A percentile compares a stretch with the other conserved stretches of the same genome.
phyloP scores from a whole-genome alignment of 2,329 filamentous ascomycete genomes.

The Rhynchosporium secalis region DNA sequence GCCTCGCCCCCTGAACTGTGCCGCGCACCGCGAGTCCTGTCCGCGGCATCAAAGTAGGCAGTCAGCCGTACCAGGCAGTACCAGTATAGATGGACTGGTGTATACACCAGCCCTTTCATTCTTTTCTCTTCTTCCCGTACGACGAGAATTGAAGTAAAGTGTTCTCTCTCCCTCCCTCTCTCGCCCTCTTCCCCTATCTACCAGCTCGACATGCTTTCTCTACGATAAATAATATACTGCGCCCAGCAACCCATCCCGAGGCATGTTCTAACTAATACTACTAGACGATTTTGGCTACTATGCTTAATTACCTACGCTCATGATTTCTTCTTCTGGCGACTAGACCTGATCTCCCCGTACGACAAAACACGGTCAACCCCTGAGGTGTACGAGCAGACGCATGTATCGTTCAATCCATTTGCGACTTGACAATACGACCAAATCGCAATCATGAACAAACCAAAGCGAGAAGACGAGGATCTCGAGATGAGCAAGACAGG shows the following conservation, averaged over 20 bases:
- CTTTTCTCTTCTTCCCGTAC: not conserved
- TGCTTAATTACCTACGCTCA: not conserved
- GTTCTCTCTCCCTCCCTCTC: not conserved
- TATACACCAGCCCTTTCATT: not conserved
- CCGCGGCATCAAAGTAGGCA: too few relatives aligned
- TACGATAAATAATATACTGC: not conserved
- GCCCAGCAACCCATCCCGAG: not conserved
- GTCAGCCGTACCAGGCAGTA: too few relatives aligned
- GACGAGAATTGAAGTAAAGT: not conserved
- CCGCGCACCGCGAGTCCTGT: not conserved
- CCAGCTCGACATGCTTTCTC: too few relatives aligned
- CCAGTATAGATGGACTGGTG: too few relatives aligned
- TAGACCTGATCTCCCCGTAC: not conserved
- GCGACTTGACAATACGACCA: not conserved
- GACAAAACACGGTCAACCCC: not conserved
- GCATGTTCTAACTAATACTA: not conserved
- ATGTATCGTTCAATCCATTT: not conserved
- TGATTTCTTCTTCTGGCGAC: not conserved
- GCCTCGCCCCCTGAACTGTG: conserved; percentile 2
- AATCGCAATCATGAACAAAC: conserved; percentile 19
- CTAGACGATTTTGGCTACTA: not conserved
- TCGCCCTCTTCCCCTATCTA: too few relatives aligned
- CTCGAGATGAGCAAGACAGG: conserved; percentile 32
- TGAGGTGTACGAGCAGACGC: not conserved
- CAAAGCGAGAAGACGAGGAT: conserved; percentile 27